These are phyloP conservation scores for Sesbania bispinosa DNA, from an alignment of 306 rosid species.

Conservation along the genomic window DNA sequence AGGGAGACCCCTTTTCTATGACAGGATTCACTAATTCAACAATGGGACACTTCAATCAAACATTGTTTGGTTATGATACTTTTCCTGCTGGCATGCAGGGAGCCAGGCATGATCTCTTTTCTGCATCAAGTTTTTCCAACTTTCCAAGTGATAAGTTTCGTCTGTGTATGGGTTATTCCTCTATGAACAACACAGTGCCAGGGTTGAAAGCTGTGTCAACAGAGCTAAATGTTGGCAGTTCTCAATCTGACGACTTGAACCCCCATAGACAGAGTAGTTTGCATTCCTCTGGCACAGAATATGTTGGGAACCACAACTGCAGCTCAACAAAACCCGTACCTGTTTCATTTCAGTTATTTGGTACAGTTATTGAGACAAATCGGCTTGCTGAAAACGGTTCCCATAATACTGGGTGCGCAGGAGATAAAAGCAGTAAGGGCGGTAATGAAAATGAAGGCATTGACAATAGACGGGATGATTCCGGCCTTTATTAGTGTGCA, in stretches of 20 bases:
- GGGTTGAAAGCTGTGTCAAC: constrained; percentile 39
- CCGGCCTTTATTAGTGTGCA: too few relatives aligned
- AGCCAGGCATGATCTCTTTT: constrained; percentile 84
- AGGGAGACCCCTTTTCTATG: constrained; percentile 37
- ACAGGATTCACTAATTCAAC: constrained; percentile 39
- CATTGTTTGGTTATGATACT: constrained; percentile 46
- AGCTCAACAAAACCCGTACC: constrained; percentile 38
- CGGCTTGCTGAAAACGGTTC: constrained; percentile 41
- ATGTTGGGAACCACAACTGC: constrained; percentile 35
- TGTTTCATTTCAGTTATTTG: constrained; percentile 63
- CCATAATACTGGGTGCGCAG: constrained; percentile 32
- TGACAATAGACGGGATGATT: constrained; percentile 32
- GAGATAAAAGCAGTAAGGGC: constrained; percentile 31
- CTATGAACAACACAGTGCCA: constrained; percentile 32
- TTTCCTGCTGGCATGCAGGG: constrained; percentile 98
- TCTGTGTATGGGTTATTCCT: constrained; percentile 32
- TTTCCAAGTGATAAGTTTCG: constrained; percentile 27
- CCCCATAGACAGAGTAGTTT: constrained; percentile 58
- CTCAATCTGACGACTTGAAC: constrained; percentile 50
- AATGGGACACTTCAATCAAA: constrained; percentile 39
- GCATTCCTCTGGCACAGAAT: constrained; percentile 45
- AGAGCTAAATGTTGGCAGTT: constrained; percentile 56
- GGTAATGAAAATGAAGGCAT: constrained; percentile 29
- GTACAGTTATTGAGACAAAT: constrained; percentile 43
- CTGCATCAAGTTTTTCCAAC: constrained; percentile 36